phyloP scores from a whole-genome alignment of 805 yeast species.

The Yamadazyma endophytica region DNA sequence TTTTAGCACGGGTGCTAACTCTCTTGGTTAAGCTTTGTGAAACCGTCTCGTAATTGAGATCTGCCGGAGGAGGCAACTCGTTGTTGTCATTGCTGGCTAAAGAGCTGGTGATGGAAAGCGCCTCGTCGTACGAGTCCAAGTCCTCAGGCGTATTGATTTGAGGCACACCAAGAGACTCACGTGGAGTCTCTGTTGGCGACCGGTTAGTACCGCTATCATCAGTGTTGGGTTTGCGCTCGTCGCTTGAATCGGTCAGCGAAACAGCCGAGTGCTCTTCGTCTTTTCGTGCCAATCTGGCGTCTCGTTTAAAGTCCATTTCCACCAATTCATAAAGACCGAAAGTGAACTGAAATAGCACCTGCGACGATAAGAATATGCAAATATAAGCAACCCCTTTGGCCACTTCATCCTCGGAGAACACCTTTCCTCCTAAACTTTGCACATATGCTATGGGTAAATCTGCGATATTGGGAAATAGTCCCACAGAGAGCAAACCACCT shows the following conservation, averaged over 20 bases:
- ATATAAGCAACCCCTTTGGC: constrained; percentile 79
- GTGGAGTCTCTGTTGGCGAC: background rate
- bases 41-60: constrained; percentile 1
- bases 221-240: background rate
- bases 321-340: constrained; percentile 70
- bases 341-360: constrained; percentile 66
- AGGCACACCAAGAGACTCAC: background rate
- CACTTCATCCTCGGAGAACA: constrained; percentile 56
- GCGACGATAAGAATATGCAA: constrained; percentile 69
- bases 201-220: background rate
- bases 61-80: constrained; percentile 9
- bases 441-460: constrained; percentile 84
- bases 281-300: background rate
- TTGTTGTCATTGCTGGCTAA: constrained; percentile 1
- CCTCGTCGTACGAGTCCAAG: constrained; percentile 2
- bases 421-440: constrained; percentile 60
- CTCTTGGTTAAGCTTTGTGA: constrained; percentile 4
- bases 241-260: constrained; percentile 1
- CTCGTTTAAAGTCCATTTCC: constrained; percentile 61
- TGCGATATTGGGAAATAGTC: constrained; percentile 72
- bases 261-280: too few relatives aligned
- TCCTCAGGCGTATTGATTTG: constrained; percentile 1
- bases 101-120: constrained; percentile 11
- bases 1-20: constrained; percentile 3
- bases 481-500: constrained; percentile 72